A percentile compares a stretch with the other conserved stretches of the same genome.
Evolutionary conservation across 2,329 filamentous ascomycete genomes (phyloP).

Genomic region (Alternaria gaisen): DNA sequence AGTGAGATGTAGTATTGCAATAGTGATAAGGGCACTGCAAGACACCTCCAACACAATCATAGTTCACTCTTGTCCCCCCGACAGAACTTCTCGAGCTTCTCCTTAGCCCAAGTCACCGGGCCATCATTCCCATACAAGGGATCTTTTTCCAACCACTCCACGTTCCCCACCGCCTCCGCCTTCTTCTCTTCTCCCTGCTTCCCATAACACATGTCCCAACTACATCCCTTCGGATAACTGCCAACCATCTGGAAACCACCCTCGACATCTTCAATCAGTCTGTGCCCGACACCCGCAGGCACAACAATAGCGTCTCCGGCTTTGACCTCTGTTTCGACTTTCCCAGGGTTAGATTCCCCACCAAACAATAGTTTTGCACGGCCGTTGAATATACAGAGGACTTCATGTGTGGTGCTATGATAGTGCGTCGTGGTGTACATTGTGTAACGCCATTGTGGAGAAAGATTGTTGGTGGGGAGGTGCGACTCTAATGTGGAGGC

Average conservation of each 20-base stretch:
- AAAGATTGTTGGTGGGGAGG: constrained; percentile 60
- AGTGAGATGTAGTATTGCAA: no score
- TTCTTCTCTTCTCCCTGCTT: constrained; percentile 64
- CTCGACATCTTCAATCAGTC: constrained; percentile 65
- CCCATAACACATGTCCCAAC: constrained; percentile 77
- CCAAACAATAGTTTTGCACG: constrained; percentile 71
- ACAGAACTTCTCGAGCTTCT: constrained; percentile 24
- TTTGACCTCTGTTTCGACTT: constrained; percentile 64
- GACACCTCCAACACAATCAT: neutral
- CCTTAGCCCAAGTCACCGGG: constrained; percentile 33
- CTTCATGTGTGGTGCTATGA: constrained; percentile 73
- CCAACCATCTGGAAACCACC: constrained; percentile 73
- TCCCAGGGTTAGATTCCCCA: constrained; percentile 66
- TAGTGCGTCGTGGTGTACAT: constrained; percentile 75
- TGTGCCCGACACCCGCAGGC: constrained; percentile 72
- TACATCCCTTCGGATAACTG: constrained; percentile 65
- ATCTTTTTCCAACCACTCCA: constrained; percentile 68
- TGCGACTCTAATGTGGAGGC: constrained; percentile 65
- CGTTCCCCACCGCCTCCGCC: constrained; percentile 56
- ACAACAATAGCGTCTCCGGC: constrained; percentile 71
- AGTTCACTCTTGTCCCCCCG: constrained; percentile 8
- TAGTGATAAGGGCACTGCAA: rapidly evolving
- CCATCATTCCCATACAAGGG: constrained; percentile 56
- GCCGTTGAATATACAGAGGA: constrained; percentile 68
- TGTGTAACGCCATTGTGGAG: constrained; percentile 72